A percentile compares a stretch with the other conserved stretches of the same genome.
phyloP scores from a whole-genome alignment of 768 basidiomycete genomes.

The Agrocybe chaxingu region DNA sequence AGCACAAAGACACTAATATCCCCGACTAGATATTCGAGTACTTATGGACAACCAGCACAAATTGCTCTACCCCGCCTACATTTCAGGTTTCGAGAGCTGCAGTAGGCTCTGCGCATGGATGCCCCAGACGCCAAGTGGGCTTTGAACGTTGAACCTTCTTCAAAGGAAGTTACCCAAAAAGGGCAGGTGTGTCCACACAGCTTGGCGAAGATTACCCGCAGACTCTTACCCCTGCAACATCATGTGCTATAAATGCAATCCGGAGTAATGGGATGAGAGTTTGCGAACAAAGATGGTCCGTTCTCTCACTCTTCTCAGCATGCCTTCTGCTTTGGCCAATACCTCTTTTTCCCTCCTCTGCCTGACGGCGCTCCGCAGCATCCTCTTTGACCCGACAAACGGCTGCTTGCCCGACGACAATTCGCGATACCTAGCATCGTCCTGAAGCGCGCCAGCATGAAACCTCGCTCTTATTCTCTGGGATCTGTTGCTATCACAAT shows the following conservation, averaged over 20 bases:
- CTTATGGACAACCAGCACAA: too few relatives aligned
- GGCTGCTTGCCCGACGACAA: slow-evolving; percentile 11
- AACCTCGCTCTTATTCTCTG: slow-evolving; percentile 2
- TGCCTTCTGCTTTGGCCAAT: slow-evolving; percentile 19
- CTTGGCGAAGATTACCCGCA: not conserved
- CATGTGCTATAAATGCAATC: slow-evolving; percentile 18
- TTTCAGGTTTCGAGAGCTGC: too few relatives aligned
- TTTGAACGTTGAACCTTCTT: too few relatives aligned
- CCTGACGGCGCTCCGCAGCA: slow-evolving; percentile 3
- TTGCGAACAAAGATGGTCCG: slow-evolving; percentile 13
- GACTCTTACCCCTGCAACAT: not conserved
- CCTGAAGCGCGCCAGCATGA: slow-evolving; percentile 10
- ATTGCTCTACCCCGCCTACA: too few relatives aligned
- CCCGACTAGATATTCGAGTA: too few relatives aligned
- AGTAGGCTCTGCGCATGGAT: too few relatives aligned
- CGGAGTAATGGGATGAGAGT: slow-evolving; percentile 17
- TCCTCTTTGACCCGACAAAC: slow-evolving; percentile 4
- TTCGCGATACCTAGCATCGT: slow-evolving; percentile 16
- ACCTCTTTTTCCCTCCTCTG: slow-evolving; percentile 12
- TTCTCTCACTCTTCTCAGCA: slow-evolving; percentile 17
- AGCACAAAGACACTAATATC: too few relatives aligned
- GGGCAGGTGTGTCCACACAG: not conserved
- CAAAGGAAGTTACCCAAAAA: not conserved
- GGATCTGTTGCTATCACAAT: slow-evolving; percentile 14
- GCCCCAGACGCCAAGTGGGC: too few relatives aligned